Conservation (phyloP, 2,329 filamentous ascomycete species). For the Botrytis hyacinthi region DNA sequence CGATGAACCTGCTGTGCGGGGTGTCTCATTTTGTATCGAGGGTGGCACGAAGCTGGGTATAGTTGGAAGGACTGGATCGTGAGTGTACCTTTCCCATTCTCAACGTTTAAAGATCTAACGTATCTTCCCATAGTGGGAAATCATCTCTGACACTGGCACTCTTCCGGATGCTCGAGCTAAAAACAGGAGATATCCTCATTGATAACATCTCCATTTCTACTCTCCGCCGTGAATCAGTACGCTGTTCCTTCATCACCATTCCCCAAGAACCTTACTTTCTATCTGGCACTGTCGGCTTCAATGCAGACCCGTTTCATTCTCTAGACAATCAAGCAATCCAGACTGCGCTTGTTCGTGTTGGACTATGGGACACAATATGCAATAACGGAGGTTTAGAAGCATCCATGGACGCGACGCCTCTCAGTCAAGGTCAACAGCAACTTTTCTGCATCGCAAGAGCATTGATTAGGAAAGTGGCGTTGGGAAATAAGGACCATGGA, state of each 20-base stretch:
- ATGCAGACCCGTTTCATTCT: conserved; percentile 42
- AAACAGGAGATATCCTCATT: conserved; percentile 51
- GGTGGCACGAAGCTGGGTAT: conserved; percentile 51
- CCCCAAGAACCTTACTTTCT: conserved; percentile 47
- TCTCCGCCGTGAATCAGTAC: conserved; percentile 42
- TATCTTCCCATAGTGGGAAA: conserved; percentile 40
- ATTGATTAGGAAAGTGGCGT: conserved; percentile 36
- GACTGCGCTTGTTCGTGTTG: conserved; percentile 46
- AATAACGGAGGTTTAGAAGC: conserved; percentile 41
- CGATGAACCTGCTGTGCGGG: conserved; percentile 30
- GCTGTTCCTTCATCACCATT: conserved; percentile 43
- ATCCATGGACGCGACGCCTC: conserved; percentile 51
- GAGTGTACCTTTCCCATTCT: neutral
- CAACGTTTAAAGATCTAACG: neutral
- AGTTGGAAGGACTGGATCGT: conserved; percentile 47
- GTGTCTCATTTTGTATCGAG: conserved; percentile 44
- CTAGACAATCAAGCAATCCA: conserved; percentile 44
- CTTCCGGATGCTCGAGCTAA: conserved; percentile 73
- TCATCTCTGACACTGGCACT: conserved; percentile 49
- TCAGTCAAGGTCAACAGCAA: conserved; percentile 54
- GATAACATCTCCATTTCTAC: conserved; percentile 44
- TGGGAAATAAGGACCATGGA: conserved; percentile 34
- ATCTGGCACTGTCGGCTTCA: conserved; percentile 38
- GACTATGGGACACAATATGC: conserved; percentile 45
- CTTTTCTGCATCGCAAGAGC: conserved; percentile 50